Evolutionary conservation across 192 early-diverging fungal genomes (phyloP), one percentile per base, ranked within the genome.

Genomic region (Rhizoclosmatium sp.): DNA sequence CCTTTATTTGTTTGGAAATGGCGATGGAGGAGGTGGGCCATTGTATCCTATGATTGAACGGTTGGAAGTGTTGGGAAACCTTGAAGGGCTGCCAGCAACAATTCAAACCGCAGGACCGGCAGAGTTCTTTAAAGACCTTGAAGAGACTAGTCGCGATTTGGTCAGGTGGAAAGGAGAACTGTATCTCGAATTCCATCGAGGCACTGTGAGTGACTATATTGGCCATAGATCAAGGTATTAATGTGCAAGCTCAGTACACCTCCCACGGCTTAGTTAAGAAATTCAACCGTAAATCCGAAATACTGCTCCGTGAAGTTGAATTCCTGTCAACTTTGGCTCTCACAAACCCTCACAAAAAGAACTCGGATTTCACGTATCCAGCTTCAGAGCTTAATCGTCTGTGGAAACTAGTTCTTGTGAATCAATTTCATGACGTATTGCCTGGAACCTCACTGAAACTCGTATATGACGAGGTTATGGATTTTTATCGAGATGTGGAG

Each of bases 371-470:
- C 59, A 67, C 59, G n/a, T 95, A 99, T 74, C 95, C 95, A 3
- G 90, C 92, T 47, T 80, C 76, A 0, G 91, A 93, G 64, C 71
- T 99, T 1, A 92, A 94, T 47, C 82, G 90, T 1, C 81, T 96
- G 51, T 99, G 98, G 98, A 95, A 97, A 81, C 82, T 92, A 59
- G 80, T 96, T 10, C 90, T 95, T 39, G 51, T 99, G 85, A 96
- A 94, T 79, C 98, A 99, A 89, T 99, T 99, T 80, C 98, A 99
- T 78, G 97, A 99, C 84, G 94, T 98, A 2, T 86, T 99, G 51
- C 96, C 98, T 0, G 98, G 98, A 0, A 93, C 93, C 3, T 86
- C 92, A 16, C 99, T 99, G 75, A 94, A 91, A 47, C 83, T 95
- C 82, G 98, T 97, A 31, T 97, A 97, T 81, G 83, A 90, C 21